A percentile compares a stretch with the other conserved stretches of the same genome.
Conservation (phyloP, 805 yeast genomes). For the Jamesozyma gamospora region DNA sequence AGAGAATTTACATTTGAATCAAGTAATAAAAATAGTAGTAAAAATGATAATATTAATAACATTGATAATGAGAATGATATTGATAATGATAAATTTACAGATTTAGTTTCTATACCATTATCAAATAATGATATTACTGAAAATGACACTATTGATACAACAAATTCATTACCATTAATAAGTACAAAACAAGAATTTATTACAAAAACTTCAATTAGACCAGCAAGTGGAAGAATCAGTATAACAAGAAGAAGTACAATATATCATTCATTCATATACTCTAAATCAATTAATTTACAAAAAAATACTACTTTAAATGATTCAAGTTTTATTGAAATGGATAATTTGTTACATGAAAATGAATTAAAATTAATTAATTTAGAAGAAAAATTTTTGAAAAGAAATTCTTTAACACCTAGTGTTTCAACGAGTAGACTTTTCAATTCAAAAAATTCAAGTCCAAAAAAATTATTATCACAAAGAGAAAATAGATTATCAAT, state of each 20-base stretch:
- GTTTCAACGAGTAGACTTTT: constrained; percentile 20
- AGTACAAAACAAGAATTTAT: constrained; percentile 3
- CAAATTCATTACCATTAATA: neutral
- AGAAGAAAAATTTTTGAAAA: constrained; percentile 7
- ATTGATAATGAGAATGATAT: no score
- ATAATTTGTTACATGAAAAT: constrained; percentile 13
- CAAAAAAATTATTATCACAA: constrained; percentile 5
- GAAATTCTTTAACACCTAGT: constrained; percentile 11
- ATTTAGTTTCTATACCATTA: no score
- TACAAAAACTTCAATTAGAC: constrained; percentile 13
- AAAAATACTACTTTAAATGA: neutral
- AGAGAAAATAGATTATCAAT: constrained; percentile 10
- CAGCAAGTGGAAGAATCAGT: constrained; percentile 29
- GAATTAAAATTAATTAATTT: constrained; percentile 13
- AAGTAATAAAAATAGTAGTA: neutral
- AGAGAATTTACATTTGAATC: constrained; percentile 35
- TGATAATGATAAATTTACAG: no score
- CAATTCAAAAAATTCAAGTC: constrained; percentile 16
- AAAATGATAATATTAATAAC: neutral
- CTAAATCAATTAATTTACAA: neutral
- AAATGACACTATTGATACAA: neutral
- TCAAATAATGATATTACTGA: neutral
- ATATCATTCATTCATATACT: neutral
- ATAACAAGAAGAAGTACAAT: constrained; percentile 11
- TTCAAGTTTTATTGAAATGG: constrained; percentile 14